A percentile compares a stretch with the other conserved stretches of the same genome.
Evolutionary conservation across 495 filamentous ascomycete species (phyloP).

Genomic region (Hypoxylon rickii): DNA sequence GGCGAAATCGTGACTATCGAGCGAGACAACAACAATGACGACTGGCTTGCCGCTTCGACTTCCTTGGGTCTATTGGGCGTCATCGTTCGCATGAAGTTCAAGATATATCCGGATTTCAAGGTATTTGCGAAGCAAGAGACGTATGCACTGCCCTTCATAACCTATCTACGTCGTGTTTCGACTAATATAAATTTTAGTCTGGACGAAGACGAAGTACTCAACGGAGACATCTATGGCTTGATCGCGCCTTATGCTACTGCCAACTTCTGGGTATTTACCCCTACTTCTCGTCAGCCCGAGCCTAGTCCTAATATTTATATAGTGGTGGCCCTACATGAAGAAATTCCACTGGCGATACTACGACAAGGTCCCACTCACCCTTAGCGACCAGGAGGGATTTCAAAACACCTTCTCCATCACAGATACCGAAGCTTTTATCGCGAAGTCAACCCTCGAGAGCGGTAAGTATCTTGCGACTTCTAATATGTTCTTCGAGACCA

Average conservation of each 20-base stretch:
- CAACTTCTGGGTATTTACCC: slow-evolving; percentile 49
- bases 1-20: slow-evolving; percentile 47
- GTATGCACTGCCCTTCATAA: slow-evolving; percentile 33
- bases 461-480: slow-evolving; percentile 53
- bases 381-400: slow-evolving; percentile 50
- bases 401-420: slow-evolving; percentile 58
- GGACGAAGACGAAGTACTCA: slow-evolving; percentile 49
- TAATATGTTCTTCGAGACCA: slow-evolving; percentile 54
- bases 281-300: not conserved
- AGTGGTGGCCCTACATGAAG: slow-evolving; percentile 56
- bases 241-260: slow-evolving; percentile 56
- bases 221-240: slow-evolving; percentile 53
- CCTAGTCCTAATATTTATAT: slow-evolving; percentile 1
- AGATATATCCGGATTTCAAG: slow-evolving; percentile 53
- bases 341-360: slow-evolving; percentile 58
- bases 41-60: slow-evolving; percentile 56
- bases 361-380: slow-evolving; percentile 47
- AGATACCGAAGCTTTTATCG: slow-evolving; percentile 46
- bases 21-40: slow-evolving; percentile 46
- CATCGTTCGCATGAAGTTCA: slow-evolving; percentile 52
- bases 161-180: not conserved
- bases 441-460: slow-evolving; percentile 48
- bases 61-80: slow-evolving; percentile 51
- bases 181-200: slow-evolving; percentile 35
- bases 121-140: slow-evolving; percentile 53